phyloP scores from a whole-genome alignment of 2,329 filamentous ascomycete species.

The Epichloe uncinata region DNA sequence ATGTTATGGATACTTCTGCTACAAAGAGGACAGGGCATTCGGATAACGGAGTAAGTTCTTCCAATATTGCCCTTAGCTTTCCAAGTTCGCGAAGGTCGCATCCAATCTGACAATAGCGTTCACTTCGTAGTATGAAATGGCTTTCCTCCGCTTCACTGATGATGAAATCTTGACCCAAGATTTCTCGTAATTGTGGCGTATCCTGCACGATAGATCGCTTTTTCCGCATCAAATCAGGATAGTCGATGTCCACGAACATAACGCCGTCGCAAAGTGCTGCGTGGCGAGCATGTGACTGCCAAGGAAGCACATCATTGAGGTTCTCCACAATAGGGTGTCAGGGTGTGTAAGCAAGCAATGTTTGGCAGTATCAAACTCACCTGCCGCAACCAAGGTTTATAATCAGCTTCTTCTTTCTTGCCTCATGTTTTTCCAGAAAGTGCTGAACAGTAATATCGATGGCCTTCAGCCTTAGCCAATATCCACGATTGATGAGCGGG shows the following conservation, averaged over 20 bases:
- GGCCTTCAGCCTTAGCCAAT: conserved; percentile 73
- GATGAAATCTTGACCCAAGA: conserved; percentile 18
- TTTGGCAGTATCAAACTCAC: conserved; percentile 38
- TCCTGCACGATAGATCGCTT: conserved; percentile 57
- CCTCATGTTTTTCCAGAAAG: conserved; percentile 48
- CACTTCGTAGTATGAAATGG: conserved; percentile 46
- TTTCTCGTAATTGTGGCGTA: conserved; percentile 40
- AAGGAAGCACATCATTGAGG: conserved; percentile 69
- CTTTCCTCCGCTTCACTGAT: conserved; percentile 26
- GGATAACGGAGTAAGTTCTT: conserved; percentile 41
- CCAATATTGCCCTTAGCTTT: conserved; percentile 46
- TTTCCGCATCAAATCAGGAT: conserved; percentile 61
- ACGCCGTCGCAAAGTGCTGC: conserved; percentile 40
- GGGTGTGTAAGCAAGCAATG: neutral
- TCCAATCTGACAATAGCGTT: conserved; percentile 64
- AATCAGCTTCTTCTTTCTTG: conserved; percentile 52
- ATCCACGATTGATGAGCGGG: conserved; percentile 84
- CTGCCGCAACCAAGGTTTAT: conserved; percentile 84
- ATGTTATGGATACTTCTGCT: conserved; percentile 83
- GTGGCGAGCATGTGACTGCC: conserved; percentile 64
- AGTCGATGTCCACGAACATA: conserved; percentile 76
- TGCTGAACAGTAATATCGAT: conserved; percentile 60
- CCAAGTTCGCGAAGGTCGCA: conserved; percentile 64
- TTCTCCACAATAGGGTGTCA: neutral
- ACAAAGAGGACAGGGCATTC: conserved; percentile 60